Conservation (phyloP, 2,329 filamentous ascomycete genomes). For the Stagonosporopsis chrysanthemi region DNA sequence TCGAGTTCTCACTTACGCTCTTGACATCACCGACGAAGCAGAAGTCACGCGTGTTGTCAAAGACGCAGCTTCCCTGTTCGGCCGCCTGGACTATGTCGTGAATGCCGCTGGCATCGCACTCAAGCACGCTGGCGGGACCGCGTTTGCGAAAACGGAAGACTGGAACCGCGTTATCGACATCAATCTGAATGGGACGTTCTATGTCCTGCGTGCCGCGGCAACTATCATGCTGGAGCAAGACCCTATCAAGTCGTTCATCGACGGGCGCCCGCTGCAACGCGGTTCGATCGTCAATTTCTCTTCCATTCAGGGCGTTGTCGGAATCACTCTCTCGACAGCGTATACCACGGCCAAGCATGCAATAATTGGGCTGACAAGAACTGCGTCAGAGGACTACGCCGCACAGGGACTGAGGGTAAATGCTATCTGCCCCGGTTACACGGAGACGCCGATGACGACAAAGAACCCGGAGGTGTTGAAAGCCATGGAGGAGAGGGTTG, state of each 20-base stretch:
- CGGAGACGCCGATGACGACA: conserved; percentile 33
- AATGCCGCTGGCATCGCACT: conserved; percentile 53
- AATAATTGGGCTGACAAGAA: conserved; percentile 54
- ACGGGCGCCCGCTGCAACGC: conserved; percentile 42
- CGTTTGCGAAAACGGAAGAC: conserved; percentile 47
- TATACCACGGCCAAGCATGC: conserved; percentile 53
- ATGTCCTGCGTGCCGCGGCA: conserved; percentile 51
- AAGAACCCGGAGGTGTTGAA: conserved; percentile 28
- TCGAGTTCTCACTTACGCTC: conserved; percentile 5
- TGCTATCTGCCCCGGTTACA: conserved; percentile 42
- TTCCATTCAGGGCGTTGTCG: conserved; percentile 51
- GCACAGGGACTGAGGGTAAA: conserved; percentile 52
- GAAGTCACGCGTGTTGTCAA: conserved; percentile 37
- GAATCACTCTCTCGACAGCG: conserved; percentile 49
- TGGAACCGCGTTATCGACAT: conserved; percentile 54
- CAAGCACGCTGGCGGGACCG: conserved; percentile 50
- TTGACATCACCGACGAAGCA: conserved; percentile 46
- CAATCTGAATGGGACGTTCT: conserved; percentile 56
- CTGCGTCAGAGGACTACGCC: conserved; percentile 54
- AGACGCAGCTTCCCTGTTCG: conserved; percentile 40
- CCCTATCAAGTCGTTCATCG: conserved; percentile 48
- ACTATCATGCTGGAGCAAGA: conserved; percentile 57
- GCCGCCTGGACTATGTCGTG: conserved; percentile 53
- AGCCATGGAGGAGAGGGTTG: conserved; percentile 34
- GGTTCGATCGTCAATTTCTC: conserved; percentile 51